These are phyloP conservation scores for Pleurotus djamor DNA, from an alignment of 768 basidiomycete species.

Conservation along the genomic window DNA sequence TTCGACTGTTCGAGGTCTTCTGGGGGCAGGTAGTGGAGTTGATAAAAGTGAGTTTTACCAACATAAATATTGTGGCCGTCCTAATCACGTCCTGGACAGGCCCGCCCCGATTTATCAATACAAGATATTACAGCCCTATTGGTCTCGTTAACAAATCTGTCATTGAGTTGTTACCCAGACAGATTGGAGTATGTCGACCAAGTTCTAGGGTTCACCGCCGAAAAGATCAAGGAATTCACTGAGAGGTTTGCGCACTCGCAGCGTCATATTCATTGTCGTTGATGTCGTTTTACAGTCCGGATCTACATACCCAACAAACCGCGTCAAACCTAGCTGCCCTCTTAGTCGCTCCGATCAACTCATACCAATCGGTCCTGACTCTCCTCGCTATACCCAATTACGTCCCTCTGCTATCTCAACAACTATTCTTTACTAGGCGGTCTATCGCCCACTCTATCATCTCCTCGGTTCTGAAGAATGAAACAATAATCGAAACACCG, in stretches of 20 bases:
- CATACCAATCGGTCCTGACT: slow-evolving; percentile 94
- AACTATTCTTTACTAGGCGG: slow-evolving; percentile 87
- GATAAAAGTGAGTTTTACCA: slow-evolving; percentile 86
- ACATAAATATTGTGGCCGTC: no score
- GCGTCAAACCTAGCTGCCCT: slow-evolving; percentile 88
- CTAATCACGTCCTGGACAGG: slow-evolving; percentile 42
- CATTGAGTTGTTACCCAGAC: slow-evolving; percentile 96
- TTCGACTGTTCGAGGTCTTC: slow-evolving; percentile 96
- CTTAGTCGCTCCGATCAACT: slow-evolving; percentile 92
- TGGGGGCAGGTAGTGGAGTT: slow-evolving; percentile 98
- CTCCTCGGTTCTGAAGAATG: slow-evolving; percentile 93
- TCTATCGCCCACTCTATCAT: slow-evolving; percentile 95
- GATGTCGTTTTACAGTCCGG: slow-evolving; percentile 52
- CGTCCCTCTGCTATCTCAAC: slow-evolving; percentile 74
- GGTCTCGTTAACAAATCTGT: slow-evolving; percentile 93
- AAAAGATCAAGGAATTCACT: slow-evolving; percentile 80
- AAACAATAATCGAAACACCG: slow-evolving; percentile 89
- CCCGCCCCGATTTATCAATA: slow-evolving; percentile 94
- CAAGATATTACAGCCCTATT: slow-evolving; percentile 97
- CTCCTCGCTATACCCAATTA: slow-evolving; percentile 96
- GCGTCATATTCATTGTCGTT: neutral
- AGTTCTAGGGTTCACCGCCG: slow-evolving; percentile 84
- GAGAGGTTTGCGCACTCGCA: slow-evolving; percentile 56
- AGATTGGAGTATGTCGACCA: slow-evolving; percentile 97
- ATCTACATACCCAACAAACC: slow-evolving; percentile 86